Base-by-base conservation (phyloP, 306 rosid genomes). In the Senna siamea region DNA sequence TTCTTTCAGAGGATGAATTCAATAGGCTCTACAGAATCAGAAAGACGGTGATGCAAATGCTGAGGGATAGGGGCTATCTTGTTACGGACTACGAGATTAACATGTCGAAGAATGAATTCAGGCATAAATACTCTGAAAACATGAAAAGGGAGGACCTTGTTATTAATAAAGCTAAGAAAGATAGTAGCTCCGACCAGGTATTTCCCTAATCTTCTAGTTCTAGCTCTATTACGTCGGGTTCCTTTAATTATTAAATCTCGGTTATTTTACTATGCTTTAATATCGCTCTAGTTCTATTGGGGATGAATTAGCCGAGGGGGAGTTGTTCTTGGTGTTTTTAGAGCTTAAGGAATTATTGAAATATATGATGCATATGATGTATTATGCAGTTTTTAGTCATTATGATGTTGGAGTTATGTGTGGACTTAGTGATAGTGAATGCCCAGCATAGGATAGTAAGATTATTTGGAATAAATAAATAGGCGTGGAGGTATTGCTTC, bases 91-190 rank as follows among this genome's bases (percentile, higher is more conserved):
- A 58, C 20, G 91, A 89, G 70, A 53, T 85, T 51, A 86, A 81
- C 75, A 68, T 89, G 88, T 57, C 87, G 6, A 85, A 71, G 57
- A 74, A 72, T 20, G 84, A 89, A 60, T 82, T 86, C 80, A 75
- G 54, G 61, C 8, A 68, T 41, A 81, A 79, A 17, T 81, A 71
- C n/a, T 46, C 58, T 5, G 91, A 89, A 32, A 72, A 55, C 77
- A 85, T 83, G 94, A 89, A 89, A 46, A 85, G 88, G 78, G 89
- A 89, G 78, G 91, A 89, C 65, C 83, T 87, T 40, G 79, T 63
- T 53, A 82, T 86, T 73, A 79, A 79, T 56, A 88, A 82, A 59
- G 6, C 85, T n/a, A 86, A 62, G 82, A 73, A 82, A 28, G 85
- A 72, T n/a, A 64, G 72, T 60, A 73, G 77, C 81, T 73, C 85